These are phyloP conservation scores for Echium plantagineum DNA, from an alignment of 257 asterid species.

Conservation along the genomic window DNA sequence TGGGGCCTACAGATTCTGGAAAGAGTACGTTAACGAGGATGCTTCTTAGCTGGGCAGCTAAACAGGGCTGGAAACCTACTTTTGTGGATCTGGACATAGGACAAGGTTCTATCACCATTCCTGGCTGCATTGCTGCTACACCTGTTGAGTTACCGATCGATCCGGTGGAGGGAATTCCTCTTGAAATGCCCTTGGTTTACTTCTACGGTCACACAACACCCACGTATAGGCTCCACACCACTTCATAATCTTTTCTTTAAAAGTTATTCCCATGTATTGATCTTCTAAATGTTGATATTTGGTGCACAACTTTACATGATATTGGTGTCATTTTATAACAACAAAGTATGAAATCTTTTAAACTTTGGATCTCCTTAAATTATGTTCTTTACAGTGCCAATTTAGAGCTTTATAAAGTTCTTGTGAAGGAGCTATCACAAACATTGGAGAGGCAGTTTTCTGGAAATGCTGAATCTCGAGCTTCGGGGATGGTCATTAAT, in stretches of 20 bases:
- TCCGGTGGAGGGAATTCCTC: constrained; percentile 96
- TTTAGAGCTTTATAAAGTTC: constrained; percentile 72
- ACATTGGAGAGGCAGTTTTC: constrained; percentile 72
- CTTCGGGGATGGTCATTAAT: constrained; percentile 90
- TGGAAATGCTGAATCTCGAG: constrained; percentile 85
- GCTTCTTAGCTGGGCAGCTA: constrained; percentile 99
- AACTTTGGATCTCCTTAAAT: not conserved
- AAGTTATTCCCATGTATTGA: not conserved
- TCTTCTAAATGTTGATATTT: no score
- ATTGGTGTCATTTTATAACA: no score
- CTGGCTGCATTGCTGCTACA: constrained; percentile 92
- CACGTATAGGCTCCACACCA: constrained; percentile 28
- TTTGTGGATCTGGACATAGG: constrained; percentile 96
- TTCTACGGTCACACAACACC: constrained; percentile 88
- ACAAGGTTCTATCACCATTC: constrained; percentile 91
- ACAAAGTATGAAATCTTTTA: not conserved
- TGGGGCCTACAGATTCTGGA: constrained; percentile 97
- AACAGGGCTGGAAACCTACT: constrained; percentile 99
- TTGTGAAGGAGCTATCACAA: constrained; percentile 88
- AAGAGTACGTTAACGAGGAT: constrained; percentile 89
- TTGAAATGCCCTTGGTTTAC: constrained; percentile 95
- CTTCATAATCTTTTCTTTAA: not conserved
- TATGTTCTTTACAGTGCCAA: constrained; percentile 60
- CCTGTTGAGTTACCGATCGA: constrained; percentile 93
- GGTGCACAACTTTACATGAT: no score